phyloP scores from a whole-genome alignment of 805 yeast genomes.

The Torulaspora maleeae region DNA sequence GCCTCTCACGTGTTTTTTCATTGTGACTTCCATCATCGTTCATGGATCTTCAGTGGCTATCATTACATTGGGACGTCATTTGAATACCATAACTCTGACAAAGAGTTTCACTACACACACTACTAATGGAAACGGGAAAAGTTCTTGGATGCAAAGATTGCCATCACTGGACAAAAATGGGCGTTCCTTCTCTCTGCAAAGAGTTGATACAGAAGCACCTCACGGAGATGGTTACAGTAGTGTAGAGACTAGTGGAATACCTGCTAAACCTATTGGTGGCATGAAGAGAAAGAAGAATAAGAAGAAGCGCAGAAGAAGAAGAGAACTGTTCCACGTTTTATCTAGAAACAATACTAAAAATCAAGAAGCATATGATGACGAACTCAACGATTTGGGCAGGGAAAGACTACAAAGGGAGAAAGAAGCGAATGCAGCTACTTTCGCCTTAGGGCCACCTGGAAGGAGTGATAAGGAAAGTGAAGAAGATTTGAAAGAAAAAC shows the following conservation, averaged over 20 bases:
- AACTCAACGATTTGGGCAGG: conserved; percentile 30
- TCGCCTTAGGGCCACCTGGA: conserved; percentile 36
- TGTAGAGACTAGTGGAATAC: conserved; percentile 59
- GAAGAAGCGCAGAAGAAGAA: conserved; percentile 32
- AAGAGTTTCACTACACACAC: conserved; percentile 78
- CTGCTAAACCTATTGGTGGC: conserved; percentile 71
- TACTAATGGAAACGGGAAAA: conserved; percentile 49
- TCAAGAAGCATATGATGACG: conserved; percentile 25
- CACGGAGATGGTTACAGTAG: conserved; percentile 31
- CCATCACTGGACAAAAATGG: conserved; percentile 67
- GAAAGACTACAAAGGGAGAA: conserved; percentile 40
- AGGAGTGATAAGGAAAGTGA: conserved; percentile 17
- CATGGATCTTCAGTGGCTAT: conserved; percentile 90
- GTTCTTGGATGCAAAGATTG: conserved; percentile 79
- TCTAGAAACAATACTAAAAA: conserved; percentile 18
- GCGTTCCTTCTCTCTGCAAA: conserved; percentile 73
- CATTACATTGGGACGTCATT: conserved; percentile 69
- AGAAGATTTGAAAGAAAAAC: conserved; percentile 5
- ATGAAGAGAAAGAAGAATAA: conserved; percentile 49
- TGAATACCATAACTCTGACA: conserved; percentile 88
- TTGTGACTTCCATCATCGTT: conserved; percentile 75
- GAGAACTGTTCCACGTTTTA: conserved; percentile 23
- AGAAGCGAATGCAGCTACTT: conserved; percentile 43
- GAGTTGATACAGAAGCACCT: conserved; percentile 66
- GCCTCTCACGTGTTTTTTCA: conserved; percentile 80